Conservation (phyloP, 2,329 filamentous ascomycete genomes). For the Pestalotiopsis sp. region DNA sequence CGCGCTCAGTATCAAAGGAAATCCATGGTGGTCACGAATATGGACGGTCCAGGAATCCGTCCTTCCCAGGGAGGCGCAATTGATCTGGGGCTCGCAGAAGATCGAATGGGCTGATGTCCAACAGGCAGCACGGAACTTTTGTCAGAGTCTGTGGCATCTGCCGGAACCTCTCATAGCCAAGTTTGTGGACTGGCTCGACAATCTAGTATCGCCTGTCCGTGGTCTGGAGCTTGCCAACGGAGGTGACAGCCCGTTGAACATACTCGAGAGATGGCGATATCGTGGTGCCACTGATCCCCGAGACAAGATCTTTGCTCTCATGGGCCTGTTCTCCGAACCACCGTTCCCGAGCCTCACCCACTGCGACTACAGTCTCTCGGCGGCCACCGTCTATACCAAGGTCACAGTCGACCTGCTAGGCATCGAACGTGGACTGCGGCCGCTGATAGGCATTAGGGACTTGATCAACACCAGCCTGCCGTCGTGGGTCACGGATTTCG, state of each 20-base stretch:
- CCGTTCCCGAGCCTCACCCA: background rate
- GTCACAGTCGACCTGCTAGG: background rate
- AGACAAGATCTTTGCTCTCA: background rate
- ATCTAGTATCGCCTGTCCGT: background rate
- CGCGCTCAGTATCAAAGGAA: background rate
- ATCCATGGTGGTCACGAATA: background rate
- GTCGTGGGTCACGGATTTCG: background rate
- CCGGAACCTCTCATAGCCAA: background rate
- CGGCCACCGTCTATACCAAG: background rate
- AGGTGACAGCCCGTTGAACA: background rate
- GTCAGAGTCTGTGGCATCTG: background rate
- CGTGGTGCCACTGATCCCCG: background rate
- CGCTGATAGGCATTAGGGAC: background rate
- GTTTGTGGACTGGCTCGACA: background rate
- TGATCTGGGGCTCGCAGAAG: background rate
- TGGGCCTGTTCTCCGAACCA: background rate
- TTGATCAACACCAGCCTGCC: background rate
- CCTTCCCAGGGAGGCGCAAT: background rate
- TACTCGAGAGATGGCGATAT: background rate
- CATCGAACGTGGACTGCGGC: background rate
- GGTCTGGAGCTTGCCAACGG: background rate
- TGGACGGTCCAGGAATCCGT: background rate
- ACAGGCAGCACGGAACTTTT: background rate
- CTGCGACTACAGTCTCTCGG: background rate
- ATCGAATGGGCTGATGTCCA: background rate